These are phyloP conservation scores for Nicotiana tomentosiformis DNA, from an alignment of 257 asterid genomes.

Conservation along the genomic window DNA sequence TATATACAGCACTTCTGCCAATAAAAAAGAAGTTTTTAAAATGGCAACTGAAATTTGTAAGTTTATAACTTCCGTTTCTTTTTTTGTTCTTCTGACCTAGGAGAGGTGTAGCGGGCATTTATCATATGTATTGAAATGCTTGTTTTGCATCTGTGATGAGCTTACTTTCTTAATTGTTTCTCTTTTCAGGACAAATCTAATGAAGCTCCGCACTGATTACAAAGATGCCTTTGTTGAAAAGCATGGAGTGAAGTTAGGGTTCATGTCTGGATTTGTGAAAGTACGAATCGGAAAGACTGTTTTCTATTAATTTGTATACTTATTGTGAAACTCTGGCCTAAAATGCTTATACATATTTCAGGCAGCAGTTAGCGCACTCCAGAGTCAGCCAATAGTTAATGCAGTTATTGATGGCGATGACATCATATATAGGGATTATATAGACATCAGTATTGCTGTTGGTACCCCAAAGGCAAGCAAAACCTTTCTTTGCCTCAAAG, in stretches of 20 bases:
- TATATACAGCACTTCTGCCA: not conserved
- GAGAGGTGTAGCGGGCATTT: not conserved
- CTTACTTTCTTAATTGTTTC: not conserved
- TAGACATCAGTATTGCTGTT: conserved; percentile 97
- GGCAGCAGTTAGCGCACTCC: conserved; percentile 96
- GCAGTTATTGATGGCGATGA: conserved; percentile 99
- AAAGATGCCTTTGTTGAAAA: conserved; percentile 89
- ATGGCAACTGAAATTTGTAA: not conserved
- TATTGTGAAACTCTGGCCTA: not conserved
- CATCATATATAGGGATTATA: conserved; percentile 85
- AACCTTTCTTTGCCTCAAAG: not conserved
- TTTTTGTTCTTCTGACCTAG: not conserved
- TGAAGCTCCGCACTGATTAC: conserved; percentile 96
- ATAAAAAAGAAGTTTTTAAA: not conserved
- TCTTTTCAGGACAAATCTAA: conserved; percentile 81
- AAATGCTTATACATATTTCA: conserved; percentile 27
- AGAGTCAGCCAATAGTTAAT: conserved; percentile 87
- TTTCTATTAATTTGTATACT: not conserved
- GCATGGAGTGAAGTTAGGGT: conserved; percentile 96
- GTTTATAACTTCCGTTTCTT: not conserved
- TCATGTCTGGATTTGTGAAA: conserved; percentile 94
- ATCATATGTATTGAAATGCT: not conserved
- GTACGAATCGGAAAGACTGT: conserved; percentile 49
- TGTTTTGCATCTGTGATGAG: not conserved
- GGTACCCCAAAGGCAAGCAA: conserved; percentile 91